Base-by-base conservation (phyloP, 148 eudicot species). In the Chenopodium formosanum region DNA sequence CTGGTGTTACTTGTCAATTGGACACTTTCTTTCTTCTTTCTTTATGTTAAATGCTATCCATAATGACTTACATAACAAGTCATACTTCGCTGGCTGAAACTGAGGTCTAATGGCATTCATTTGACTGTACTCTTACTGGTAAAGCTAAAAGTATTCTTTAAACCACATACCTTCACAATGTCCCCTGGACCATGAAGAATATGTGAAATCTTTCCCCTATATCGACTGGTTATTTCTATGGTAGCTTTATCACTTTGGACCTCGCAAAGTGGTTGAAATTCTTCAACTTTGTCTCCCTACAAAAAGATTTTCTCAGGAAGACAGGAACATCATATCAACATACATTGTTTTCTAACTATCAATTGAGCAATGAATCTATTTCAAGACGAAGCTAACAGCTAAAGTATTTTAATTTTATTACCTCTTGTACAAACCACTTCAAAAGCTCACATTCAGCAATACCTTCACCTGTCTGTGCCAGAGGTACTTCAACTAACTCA, bases 191-290 rank as follows among this genome's bases (percentile, higher is more conserved):
- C 80, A 88, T 94, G 94, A 74, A 92, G 94, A 80, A 92, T 75
- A 32, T 89, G 86, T 71, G 83, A 84, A 82, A 94, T 87, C 85
- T 86, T 91, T 83, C 99, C 99, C 78, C 81, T 92, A 84, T 97
- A 97, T 32, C 98, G 97, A 85, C 99, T 97, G 0, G 99, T 97
- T 50, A 97, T 97, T 88, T 94, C 99, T 70, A 97, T 94, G 12
- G 99, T 97, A 17, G 99, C 99, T 90, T 97, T 97, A 83, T 97
- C 99, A 87, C 99, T 97, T 85, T 97, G 99, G 85, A 97, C 99
- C 89, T 94, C 98, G 87, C 99, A 97, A 85, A 94, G 95, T 32
- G 93, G 97, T 79, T 96, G 97, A 79, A 93, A 95, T 85, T 95
- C 99, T 75, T 93, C 97, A 79, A 95, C 90, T 83, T 89, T 82